Evolutionary conservation across 2,329 filamentous ascomycete species (phyloP), one percentile per base, ranked within the genome.

Genomic region (Microcyclospora tardicrescens): DNA sequence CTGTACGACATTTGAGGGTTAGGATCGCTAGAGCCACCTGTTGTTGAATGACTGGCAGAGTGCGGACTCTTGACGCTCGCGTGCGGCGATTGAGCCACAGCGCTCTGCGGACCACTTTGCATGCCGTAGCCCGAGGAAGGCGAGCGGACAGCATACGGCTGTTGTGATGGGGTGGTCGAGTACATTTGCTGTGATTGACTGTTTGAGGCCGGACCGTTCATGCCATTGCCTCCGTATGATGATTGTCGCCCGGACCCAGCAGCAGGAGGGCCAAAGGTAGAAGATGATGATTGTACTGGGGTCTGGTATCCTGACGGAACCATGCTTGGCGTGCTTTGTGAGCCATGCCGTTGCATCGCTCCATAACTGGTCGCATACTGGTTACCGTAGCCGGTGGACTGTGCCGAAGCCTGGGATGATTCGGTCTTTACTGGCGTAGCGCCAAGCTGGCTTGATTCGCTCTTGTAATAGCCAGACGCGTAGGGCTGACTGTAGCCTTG

Each of bases 61-160:
- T 47, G 43, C 19, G 54, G 53, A 41, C 51, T 56, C 43, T 54
- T 55, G 12, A 51, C 40, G 2, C 39, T 45, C 2, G 50, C 38
- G 34, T 55, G 51, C 10, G 54, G 51, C 9, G 54, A 55, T 28
- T 55, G 53, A 5, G 48, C 43, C 12, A 51, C 43, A n/a, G 48
- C 48, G 34, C 49, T 53, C 12, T 45, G 46, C 0, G 51, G 46
- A 15, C 52, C 51, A 34, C 54, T 54, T 27, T 48, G 43, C 35
- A 55, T 47, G 9, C 51, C 45, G 33, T 56, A 56, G 30, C 40
- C 46, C 35, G 55, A 53, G 1, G 46, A 43, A 2, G 54, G 54
- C 16, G 54, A 57, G 10, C 53, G 49, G 5, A 57, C 52, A 10
- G 53, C 47, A 37, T 57, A 57, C 12, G 44, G 40, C 34, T 54